Evolutionary conservation across 202 grass and related monocot species (phyloP), one percentile per base, ranked within the genome.

Genomic region (Dendrocalamus latiflorus): DNA sequence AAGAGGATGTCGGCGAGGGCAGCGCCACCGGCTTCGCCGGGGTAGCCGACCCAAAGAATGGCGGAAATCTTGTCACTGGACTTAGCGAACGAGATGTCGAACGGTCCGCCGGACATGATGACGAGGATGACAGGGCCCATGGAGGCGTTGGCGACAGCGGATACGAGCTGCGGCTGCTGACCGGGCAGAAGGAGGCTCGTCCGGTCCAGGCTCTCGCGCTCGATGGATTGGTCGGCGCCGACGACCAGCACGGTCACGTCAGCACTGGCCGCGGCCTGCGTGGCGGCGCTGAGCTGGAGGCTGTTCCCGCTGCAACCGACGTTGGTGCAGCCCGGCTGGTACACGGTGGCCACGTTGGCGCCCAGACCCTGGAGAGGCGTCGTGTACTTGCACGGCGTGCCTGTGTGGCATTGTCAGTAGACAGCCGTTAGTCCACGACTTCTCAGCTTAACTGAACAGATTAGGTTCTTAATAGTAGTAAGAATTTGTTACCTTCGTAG

Each of bases 31-130:
- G 91, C 89, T 88, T 95, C 91, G 17, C 95, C 95, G 10, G 95
- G 95, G 84, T 95, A 93, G 1, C 95, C 95, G 2, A 90, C 90
- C 95, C 95, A 98, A 11, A 98, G 83, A 71, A 98, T 98, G 16
- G 91, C 79, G 1, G 90, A 48, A 55, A 95, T 95, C 51, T 90
- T 81, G 62, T 82, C 71, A 34, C 83, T 93, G 22, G 65, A 51
- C 70, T 95, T 91, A 26, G 89, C 86, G 47, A 88, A 91, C 0
- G 89, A 90, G 42, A 98, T 90, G 70, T 98, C 91, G 48, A 98
- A 91, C 9, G 91, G 91, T 0, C 95, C 93, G 0, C 96, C 96
- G 1, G 96, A 98, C 96, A 98, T 98, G 83, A 98, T 48, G 53
- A 98, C 93, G 53, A 98, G 96, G 82, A 98, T 92, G 76, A 94